Base-by-base conservation (phyloP, 768 basidiomycete genomes). In the Pulveroboletus sp. region DNA sequence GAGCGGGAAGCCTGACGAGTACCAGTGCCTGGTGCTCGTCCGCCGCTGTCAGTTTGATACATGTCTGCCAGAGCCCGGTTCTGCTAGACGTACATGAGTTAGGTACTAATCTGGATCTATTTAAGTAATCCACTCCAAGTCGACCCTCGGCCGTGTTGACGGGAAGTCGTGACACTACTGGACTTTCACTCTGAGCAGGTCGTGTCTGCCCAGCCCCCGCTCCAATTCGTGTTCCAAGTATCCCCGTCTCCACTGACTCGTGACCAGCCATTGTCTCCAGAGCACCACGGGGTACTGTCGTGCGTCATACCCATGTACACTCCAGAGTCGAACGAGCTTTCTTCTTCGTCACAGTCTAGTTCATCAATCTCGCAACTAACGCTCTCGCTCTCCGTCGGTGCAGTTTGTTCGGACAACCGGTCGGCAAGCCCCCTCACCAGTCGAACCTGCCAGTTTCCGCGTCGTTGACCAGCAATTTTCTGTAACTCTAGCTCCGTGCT, bases 371-470 rank as follows among this genome's bases (percentile, higher is more conserved):
- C 61, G 31, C 57, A 57, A 33, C 42, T 55, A 44, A 43, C 50
- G 36, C 40, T 39, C 47, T 56, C 47, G 26, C 38, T 50, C 48
- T 53, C 52, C 41, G 46, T 42, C 47, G 39, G 30, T 15, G 38
- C 48, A 43, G 31, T 37, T 50, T 52, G 54, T 47, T 27, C 28
- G 0, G 52, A 47, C 27, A 41, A 39, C 28, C 31, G 46, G 14
- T 44, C 8, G 47, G 57, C 39, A 40, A 57, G 46, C 46, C 41
- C 57, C 14, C 65, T 66, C 1, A 61, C 49, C 2, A 73, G 50
- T 28, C 51, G 53, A 26, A 73, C 58, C 28, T 40, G 53, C 73
- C 72, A 72, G 39, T 64, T 63, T 30, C 30, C 52, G 28, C 57
- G 49, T 9, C 18, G 60, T 45, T 54, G 54, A 39, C 47, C 45